Base-by-base conservation (phyloP, 495 filamentous ascomycete genomes). In the Aspergillus steynii region DNA sequence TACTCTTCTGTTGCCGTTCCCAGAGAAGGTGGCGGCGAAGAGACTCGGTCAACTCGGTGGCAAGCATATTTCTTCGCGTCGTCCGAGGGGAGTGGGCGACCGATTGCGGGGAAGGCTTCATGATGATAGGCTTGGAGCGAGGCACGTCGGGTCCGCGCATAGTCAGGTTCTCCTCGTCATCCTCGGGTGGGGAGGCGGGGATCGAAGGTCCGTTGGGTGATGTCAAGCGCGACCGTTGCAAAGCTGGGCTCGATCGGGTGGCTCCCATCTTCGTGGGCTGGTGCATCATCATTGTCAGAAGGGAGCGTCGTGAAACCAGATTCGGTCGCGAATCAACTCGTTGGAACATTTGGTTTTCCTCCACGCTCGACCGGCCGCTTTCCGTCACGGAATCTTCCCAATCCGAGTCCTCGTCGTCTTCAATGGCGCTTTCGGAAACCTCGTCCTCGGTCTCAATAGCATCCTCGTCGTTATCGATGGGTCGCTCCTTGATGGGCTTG, bases 381-480 rank as follows among this genome's bases (percentile, higher is more conserved):
- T 96, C 90, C 34, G 92, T 92, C n/a, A 89, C 85, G 7, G 92
- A 95, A 64, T 97, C 94, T 70, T 96, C 93, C 92, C 92, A 96
- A 58, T 95, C 90, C 10, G 82, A 91, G 29, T 89, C 90, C 51
- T 93, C 90, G 49, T 96, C 94, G 55, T 96, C 92, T 58, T 96
- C 92, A 51, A 92, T 92, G 28, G 90, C 90, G 64, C 89, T 91
- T 71, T 95, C 91, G 4, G 88, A 89, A 31, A 90, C 80, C 53
- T 85, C 86, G 27, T 89, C 86, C 29, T 87, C 84, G 5, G 86
- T 88, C 63, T 90, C 90, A 51, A 92, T 91, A 15, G 88, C 88
- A 58, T 90, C 88, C 55, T 90, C 88, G 59, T 90, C 89, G 61
- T 85, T 80, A 56, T 85, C 82, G 32, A 78, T 80, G 4, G 82